These are phyloP conservation scores for Fusarium beomiforme DNA, from an alignment of 2,329 filamentous ascomycete genomes.

Conservation along the genomic window DNA sequence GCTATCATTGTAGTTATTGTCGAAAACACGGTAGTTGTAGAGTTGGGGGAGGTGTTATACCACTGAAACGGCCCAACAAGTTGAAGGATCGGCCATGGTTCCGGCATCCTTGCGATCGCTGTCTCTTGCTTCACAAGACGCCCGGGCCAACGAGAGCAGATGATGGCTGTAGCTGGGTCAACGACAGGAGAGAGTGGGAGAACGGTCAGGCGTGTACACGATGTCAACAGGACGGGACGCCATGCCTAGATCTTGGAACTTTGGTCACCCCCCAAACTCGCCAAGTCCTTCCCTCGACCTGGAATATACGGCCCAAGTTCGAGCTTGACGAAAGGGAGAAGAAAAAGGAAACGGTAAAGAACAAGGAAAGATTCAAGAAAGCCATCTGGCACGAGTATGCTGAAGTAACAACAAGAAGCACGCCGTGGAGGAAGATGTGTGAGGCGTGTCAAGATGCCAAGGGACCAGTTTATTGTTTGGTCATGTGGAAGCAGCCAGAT, in stretches of 20 bases:
- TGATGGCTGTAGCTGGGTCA: slow-evolving; percentile 24
- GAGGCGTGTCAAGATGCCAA: neutral
- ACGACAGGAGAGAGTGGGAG: slow-evolving; percentile 19
- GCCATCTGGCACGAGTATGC: slow-evolving; percentile 5
- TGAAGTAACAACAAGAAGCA: neutral
- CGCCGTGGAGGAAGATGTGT: slow-evolving; percentile 25
- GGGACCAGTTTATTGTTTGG: neutral
- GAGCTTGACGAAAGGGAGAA: neutral
- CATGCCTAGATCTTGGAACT: slow-evolving; percentile 11
- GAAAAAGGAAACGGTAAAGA: too few relatives aligned
- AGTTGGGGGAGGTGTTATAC: neutral
- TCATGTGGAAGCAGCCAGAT: neutral
- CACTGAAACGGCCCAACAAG: slow-evolving; percentile 2
- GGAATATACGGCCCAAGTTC: slow-evolving; percentile 4
- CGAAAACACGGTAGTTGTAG: neutral
- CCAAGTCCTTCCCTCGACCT: neutral
- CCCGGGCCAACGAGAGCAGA: neutral
- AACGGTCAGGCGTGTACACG: neutral
- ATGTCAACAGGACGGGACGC: slow-evolving; percentile 2
- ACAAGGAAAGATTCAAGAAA: too few relatives aligned
- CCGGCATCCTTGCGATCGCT: slow-evolving; percentile 34
- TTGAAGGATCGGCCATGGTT: slow-evolving; percentile 19
- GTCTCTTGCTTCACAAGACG: neutral
- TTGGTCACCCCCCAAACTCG: neutral
- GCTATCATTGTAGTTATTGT: slow-evolving; percentile 27